Percentiles rank a stretch among this genome's conserved stretches.
phyloP scores from a whole-genome alignment of 1,284 basidiomycete genomes.

The Apiotrichum akiyoshidainum region DNA sequence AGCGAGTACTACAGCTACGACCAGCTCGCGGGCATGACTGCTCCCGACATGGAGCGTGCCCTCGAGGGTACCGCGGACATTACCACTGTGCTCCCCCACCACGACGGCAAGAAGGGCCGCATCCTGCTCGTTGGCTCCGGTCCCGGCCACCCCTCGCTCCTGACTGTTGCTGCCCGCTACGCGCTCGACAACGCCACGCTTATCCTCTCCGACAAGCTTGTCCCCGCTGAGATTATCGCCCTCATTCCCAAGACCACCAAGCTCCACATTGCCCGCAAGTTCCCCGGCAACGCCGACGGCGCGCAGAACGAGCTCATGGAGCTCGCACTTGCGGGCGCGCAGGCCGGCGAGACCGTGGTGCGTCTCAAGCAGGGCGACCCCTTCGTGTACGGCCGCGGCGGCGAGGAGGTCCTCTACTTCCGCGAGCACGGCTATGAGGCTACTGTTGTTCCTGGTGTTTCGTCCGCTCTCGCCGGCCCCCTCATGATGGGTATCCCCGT shows the following conservation, averaged over 20 bases:
- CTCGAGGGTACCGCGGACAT: constrained; percentile 44
- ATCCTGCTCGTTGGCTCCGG: constrained; percentile 91
- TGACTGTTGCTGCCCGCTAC: constrained; percentile 80
- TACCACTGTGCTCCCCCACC: constrained; percentile 27
- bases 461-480: constrained; percentile 82
- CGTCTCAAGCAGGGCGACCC: constrained; percentile 97
- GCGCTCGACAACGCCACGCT: constrained; percentile 76
- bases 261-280: constrained; percentile 84
- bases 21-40: constrained; percentile 66
- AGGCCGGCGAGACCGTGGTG: constrained; percentile 77
- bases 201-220: constrained; percentile 95
- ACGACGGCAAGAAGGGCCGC: constrained; percentile 56
- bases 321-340: constrained; percentile 76
- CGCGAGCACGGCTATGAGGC: constrained; percentile 76
- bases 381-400: constrained; percentile 86
- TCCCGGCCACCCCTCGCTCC: constrained; percentile 86
- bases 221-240: constrained; percentile 79
- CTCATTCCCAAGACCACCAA: constrained; percentile 68
- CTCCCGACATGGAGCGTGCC: constrained; percentile 65
- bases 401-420: constrained; percentile 92
- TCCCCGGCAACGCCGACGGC: constrained; percentile 93
- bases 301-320: constrained; percentile 93
- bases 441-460: constrained; percentile 83
- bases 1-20: constrained; percentile 92
- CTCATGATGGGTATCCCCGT: constrained; percentile 86